phyloP scores from a whole-genome alignment of 2,329 filamentous ascomycete species.

The Penicillium occitanis region DNA sequence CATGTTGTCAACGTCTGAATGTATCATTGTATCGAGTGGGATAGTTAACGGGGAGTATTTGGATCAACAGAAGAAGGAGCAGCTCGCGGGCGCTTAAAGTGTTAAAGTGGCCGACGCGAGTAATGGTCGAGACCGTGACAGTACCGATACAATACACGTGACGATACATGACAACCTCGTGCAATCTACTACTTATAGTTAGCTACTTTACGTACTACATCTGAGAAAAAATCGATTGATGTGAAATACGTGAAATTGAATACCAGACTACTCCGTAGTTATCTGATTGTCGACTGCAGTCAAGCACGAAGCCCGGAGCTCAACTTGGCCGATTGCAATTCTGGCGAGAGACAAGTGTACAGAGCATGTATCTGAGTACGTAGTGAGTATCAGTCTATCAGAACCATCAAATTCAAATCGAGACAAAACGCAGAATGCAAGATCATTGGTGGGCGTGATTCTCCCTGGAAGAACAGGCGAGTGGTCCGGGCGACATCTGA shows the following conservation, averaged over 20 bases:
- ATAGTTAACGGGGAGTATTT: neutral
- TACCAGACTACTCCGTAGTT: neutral
- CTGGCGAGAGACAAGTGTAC: neutral
- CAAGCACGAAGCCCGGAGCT: slow-evolving; percentile 2
- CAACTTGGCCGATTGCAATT: neutral
- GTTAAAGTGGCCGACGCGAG: neutral
- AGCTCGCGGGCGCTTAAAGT: neutral
- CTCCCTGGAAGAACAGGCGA: slow-evolving; percentile 1
- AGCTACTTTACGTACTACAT: neutral
- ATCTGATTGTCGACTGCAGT: neutral
- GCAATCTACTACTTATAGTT: neutral
- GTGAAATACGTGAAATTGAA: neutral
- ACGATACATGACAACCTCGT: neutral
- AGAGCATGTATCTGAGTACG: neutral
- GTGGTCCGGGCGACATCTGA: slow-evolving; percentile 15
- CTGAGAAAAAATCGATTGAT: neutral
- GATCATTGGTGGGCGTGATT: neutral
- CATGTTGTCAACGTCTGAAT: neutral
- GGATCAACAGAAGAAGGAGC: neutral
- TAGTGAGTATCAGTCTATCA: neutral
- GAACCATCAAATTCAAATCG: neutral
- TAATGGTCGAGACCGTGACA: slow-evolving; percentile 7
- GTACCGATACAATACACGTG: slow-evolving; percentile 6
- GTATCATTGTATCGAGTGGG: neutral
- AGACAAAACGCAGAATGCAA: neutral